A percentile compares a stretch with the other conserved stretches of the same genome.
Conservation (phyloP, 345 rosid species). For the Heritiera littoralis region DNA sequence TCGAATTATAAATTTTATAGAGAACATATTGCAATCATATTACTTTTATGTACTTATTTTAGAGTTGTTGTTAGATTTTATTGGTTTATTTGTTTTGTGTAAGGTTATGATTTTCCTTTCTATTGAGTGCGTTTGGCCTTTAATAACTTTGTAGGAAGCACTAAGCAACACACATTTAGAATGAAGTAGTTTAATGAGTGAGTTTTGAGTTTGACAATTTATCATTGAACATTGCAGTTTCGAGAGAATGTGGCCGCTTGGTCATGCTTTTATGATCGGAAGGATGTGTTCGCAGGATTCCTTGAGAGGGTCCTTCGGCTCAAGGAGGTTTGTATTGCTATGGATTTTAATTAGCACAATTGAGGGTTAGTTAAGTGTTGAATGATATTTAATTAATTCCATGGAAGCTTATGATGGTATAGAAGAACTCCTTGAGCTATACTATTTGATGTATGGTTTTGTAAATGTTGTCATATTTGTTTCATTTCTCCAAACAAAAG, state of each 20-base stretch:
- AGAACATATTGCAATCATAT: not conserved
- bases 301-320: conserved; percentile 79
- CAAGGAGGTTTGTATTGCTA: conserved; percentile 71
- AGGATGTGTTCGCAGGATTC: conserved; percentile 69
- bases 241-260: conserved; percentile 98
- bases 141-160: not conserved
- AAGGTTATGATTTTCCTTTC: not conserved
- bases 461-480: not conserved
- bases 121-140: not conserved
- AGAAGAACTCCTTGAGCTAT: not conserved
- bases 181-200: not conserved
- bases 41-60: not conserved
- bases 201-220: not conserved
- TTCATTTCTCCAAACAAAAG: conserved; percentile 12
- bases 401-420: not conserved
- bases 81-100: not conserved
- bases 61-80: not conserved
- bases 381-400: not conserved
- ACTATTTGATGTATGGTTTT: not conserved
- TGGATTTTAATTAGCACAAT: not conserved
- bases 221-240: conserved; percentile 54
- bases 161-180: not conserved
- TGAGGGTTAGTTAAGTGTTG: not conserved
- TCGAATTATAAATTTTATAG: not conserved
- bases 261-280: conserved; percentile 83